These are phyloP conservation scores for Withania somnifera DNA, from an alignment of 305 asterid species.

Conservation along the genomic window DNA sequence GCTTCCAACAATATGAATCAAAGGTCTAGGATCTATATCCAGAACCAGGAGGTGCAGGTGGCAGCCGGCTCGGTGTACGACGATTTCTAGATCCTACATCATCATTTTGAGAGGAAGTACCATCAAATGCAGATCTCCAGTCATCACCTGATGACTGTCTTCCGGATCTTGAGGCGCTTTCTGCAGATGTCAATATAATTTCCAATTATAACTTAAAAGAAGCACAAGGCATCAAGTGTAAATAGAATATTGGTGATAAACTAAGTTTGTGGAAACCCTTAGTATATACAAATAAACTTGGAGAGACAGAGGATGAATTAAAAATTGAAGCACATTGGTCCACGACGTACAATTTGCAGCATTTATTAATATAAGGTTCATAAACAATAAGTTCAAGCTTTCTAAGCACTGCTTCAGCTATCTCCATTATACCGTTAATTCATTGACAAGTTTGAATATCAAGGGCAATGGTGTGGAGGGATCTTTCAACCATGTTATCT, in stretches of 20 bases:
- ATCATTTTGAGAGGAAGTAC: constrained; percentile 64
- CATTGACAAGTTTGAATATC: background rate
- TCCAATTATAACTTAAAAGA: background rate
- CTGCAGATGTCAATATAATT: constrained; percentile 24
- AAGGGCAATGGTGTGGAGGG: background rate
- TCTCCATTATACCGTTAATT: background rate
- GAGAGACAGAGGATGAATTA: background rate
- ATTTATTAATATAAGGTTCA: background rate
- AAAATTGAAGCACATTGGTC: background rate
- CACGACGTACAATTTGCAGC: background rate
- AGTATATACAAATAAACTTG: background rate
- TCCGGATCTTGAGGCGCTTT: constrained; percentile 60
- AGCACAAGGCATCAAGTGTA: background rate
- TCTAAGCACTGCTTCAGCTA: background rate
- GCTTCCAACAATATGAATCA: background rate
- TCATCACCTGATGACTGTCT: constrained; percentile 77
- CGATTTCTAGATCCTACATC: constrained; percentile 66
- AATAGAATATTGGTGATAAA: background rate
- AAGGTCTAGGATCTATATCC: constrained; percentile 23
- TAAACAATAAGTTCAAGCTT: background rate
- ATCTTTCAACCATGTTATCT: background rate
- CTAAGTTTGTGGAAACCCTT: background rate
- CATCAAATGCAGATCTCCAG: constrained; percentile 94
- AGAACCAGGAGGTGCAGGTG: constrained; percentile 89
- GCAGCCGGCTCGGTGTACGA: constrained; percentile 83